Evolutionary conservation across 1,284 basidiomycete genomes (phyloP).

Genomic region (Boletus semigastroideus): DNA sequence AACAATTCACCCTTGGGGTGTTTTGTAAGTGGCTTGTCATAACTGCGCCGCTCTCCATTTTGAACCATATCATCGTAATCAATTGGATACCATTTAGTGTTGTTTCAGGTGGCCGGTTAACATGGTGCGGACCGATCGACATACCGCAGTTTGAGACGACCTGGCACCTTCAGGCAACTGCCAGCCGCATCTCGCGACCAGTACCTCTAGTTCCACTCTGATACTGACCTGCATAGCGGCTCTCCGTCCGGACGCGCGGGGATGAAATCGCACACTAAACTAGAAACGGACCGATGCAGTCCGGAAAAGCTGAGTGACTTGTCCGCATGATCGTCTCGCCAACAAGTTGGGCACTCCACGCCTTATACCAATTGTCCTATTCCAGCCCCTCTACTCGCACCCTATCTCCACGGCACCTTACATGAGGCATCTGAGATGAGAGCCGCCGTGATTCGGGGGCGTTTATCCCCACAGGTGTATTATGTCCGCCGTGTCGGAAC

Average conservation of each 20-base stretch:
- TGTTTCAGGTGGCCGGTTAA: not conserved
- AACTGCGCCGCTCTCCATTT: not conserved
- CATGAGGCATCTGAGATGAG: not conserved
- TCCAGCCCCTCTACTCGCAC: slow-evolving; percentile 3
- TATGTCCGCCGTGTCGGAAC: slow-evolving; percentile 8
- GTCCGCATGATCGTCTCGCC: slow-evolving; percentile 14
- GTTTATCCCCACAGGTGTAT: not conserved
- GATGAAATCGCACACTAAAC: not conserved
- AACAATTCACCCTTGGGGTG: not conserved
- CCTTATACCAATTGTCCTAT: slow-evolving; percentile 8
- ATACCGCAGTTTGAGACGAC: not conserved
- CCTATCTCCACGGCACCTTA: not conserved
- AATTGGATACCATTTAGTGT: not conserved
- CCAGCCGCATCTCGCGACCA: not conserved
- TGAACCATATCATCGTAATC: too few relatives aligned
- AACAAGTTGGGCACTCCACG: not conserved
- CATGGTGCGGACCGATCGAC: not conserved
- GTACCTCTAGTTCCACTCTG: not conserved
- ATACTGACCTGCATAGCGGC: not conserved
- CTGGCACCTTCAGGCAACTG: too few relatives aligned
- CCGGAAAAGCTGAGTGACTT: not conserved
- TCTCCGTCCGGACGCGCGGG: not conserved
- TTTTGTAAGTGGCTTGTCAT: not conserved
- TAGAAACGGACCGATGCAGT: slow-evolving; percentile 1
- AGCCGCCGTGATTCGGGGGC: not conserved